These are phyloP conservation scores for Turnera subulata DNA, from an alignment of 345 rosid genomes.

Conservation along the genomic window DNA sequence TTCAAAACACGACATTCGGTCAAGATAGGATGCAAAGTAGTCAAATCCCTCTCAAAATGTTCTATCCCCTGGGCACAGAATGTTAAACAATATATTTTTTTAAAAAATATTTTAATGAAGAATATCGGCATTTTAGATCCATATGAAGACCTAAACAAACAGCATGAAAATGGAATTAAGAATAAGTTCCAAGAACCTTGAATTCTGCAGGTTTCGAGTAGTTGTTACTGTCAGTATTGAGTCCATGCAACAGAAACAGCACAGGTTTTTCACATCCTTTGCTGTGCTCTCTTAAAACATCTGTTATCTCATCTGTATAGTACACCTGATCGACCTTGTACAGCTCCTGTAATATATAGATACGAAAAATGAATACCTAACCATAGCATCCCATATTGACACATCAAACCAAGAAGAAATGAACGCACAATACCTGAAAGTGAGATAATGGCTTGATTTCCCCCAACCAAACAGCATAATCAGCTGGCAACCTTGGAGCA, in stretches of 20 bases:
- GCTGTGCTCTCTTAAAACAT: slow-evolving; percentile 46
- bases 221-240: slow-evolving; percentile 79
- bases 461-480: slow-evolving; percentile 91
- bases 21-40: slow-evolving; percentile 76
- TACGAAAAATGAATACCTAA: slow-evolving; percentile 2
- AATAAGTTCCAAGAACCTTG: slow-evolving; percentile 42
- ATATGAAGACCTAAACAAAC: slow-evolving; percentile 1
- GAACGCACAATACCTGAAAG: slow-evolving; percentile 49
- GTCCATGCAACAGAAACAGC: slow-evolving; percentile 75
- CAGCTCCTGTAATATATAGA: slow-evolving; percentile 49
- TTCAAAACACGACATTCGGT: slow-evolving; percentile 89
- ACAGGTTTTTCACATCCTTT: slow-evolving; percentile 55
- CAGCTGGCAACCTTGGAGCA: slow-evolving; percentile 73
- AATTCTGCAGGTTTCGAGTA: slow-evolving; percentile 82
- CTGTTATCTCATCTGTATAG: slow-evolving; percentile 66
- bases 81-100: too few relatives aligned
- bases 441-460: slow-evolving; percentile 60
- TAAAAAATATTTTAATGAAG: background rate
- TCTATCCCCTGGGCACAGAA: slow-evolving; percentile 59
- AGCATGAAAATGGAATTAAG: slow-evolving; percentile 11
- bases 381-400: slow-evolving; percentile 7
- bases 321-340: slow-evolving; percentile 64
- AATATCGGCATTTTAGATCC: slow-evolving; percentile 1
- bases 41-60: slow-evolving; percentile 62
- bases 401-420: slow-evolving; percentile 2